These are phyloP conservation scores for Closterium sp. DNA, from an alignment of 139 green algal genomes.

Conservation along the genomic window DNA sequence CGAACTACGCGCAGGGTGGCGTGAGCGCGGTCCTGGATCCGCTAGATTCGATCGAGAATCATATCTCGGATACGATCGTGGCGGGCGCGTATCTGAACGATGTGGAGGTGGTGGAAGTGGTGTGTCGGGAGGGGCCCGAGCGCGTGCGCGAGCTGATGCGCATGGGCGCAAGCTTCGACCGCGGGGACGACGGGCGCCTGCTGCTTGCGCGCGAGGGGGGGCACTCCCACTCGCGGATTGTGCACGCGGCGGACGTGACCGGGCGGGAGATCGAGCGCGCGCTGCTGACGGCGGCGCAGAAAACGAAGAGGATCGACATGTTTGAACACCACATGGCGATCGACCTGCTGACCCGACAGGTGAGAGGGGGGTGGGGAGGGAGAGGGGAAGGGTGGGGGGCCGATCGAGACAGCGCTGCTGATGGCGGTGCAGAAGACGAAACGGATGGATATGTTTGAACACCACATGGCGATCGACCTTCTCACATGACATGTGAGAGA, in stretches of 20 bases:
- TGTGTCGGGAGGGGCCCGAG: constrained; percentile 74
- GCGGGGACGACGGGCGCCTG: constrained; percentile 70
- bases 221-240: constrained; percentile 86
- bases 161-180: constrained; percentile 84
- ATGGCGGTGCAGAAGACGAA: constrained; percentile 59
- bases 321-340: constrained; percentile 72
- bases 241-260: constrained; percentile 92
- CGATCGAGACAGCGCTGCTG: constrained; percentile 89
- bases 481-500: constrained; percentile 54
- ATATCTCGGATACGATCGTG: constrained; percentile 82
- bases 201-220: constrained; percentile 94
- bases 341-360: constrained; percentile 53
- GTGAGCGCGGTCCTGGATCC: constrained; percentile 91
- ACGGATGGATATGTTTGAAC: constrained; percentile 84
- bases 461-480: constrained; percentile 63
- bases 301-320: constrained; percentile 78
- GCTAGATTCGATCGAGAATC: constrained; percentile 77
- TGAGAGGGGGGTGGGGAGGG: neutral
- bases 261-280: constrained; percentile 91
- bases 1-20: constrained; percentile 71
- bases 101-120: constrained; percentile 26
- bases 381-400: neutral
- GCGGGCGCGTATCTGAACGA: constrained; percentile 44
- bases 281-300: constrained; percentile 66
- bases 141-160: constrained; percentile 85